Base-by-base conservation (phyloP, 1,139 yeast genomes). In the Zygosaccharomyces pseudobailii region DNA sequence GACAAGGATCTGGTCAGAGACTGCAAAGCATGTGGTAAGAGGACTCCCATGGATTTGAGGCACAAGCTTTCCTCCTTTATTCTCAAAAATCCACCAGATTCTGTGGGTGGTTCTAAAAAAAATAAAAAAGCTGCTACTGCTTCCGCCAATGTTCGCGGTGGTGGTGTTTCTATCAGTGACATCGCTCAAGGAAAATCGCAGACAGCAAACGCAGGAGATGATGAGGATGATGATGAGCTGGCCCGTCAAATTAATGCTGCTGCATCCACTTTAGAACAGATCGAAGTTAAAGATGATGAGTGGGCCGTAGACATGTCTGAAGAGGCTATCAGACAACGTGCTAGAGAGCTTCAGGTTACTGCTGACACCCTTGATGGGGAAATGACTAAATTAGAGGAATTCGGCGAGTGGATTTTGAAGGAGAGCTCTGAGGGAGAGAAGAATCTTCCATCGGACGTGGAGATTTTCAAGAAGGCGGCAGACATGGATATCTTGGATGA, bases 261-360 rank as follows among this genome's bases (percentile, higher is more conserved):
- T 66, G 95, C 95, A 25, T 84, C 89, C 10, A 80, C 76, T 44
- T 74, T 87, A 55, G 71, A 70, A 34, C 66, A 71, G 30, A 75
- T 75, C 53, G 78, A 79, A 49, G 80, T 85, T 48, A 83, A 80
- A 56, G 96, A 89, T 64, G 97, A 87, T 59, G 96, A 88, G 56
- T 92, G 98, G 98, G 89, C 97, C 20, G 97, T 90, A 45, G 99
- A 92, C 68, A 87, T 92, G 81, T 87, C 96, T 45, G 95, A 87
- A 66, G 98, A 89, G 70, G 98, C 98, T 46, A 88, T 94, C 58
- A 85, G 87, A 64, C 89, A 87, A 37, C 87, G 99, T 71, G 96
- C 96, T 48, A 75, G 82, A 62, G 95, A 86, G 65, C 76, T 90
- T 55, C 95, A 89, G 69, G 84, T 62, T 10, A 72, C 68, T 33